Base-by-base conservation (phyloP, 2,329 filamentous ascomycete genomes). In the Botryotinia narcissicola region DNA sequence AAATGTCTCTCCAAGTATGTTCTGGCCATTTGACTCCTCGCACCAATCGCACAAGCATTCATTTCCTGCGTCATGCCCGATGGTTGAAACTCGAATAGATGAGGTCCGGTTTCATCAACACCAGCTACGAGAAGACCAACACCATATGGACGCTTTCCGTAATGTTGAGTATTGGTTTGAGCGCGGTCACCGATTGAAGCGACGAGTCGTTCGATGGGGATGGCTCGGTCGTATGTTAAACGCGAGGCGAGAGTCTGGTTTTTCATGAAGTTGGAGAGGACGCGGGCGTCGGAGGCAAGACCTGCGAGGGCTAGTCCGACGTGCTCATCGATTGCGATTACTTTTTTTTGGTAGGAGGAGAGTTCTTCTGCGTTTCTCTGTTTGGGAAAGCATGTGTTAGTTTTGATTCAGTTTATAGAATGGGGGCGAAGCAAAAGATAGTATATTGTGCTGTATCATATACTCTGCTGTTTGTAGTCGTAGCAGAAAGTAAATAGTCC, bases 241-340 rank as follows among this genome's bases (percentile, higher is more conserved):
- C 95, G 94, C 80, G 96, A 95, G 81, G 93, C 93, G 81, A 99
- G 93, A 76, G 94, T 97, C 86, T 98, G 96, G 86, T 97, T 94
- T 87, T 98, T 98, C 95, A 99, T 98, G 87, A 98, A 99, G 90
- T 99, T 99, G 87, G 95, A 98, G 80, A 99, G 94, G 80, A 99
- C 96, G 81, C 96, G 96, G 82, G 95, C 96, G 84, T 99, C 96
- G 74, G 95, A 98, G 78, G 96, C 96, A 76, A 99, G 93, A 80
- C 96, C 96, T 78, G 96, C 96, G 80, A 99, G 97, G 80, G 95
- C 94, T 81, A 99, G 91, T 78, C 95, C 96, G 80, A 96, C 92
- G 84, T 99, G 96, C 80, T 95, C 93, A 84, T 99, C 96, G 85
- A 99, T 92, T 80, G 92, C 90, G 84, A 99, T 98, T 82, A 99